phyloP scores from a whole-genome alignment of 495 filamentous ascomycete genomes.

The Mytilinidion resinicola region DNA sequence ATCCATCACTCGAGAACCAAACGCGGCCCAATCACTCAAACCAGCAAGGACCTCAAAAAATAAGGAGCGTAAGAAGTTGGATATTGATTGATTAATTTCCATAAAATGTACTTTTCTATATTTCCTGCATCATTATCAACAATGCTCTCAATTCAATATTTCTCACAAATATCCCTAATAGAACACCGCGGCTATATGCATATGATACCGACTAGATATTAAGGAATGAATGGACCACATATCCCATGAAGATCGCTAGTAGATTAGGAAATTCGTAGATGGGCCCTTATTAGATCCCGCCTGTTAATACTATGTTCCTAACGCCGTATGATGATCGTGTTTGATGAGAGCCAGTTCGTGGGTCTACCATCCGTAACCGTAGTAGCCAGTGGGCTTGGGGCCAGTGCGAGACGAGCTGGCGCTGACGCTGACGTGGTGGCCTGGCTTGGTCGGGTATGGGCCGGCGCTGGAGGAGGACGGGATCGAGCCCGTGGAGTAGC shows the following conservation, averaged over 20 bases:
- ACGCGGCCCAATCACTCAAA: too few relatives aligned
- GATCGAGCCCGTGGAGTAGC: neutral
- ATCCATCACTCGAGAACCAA: too few relatives aligned
- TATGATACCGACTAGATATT: too few relatives aligned
- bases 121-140: neutral
- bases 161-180: neutral
- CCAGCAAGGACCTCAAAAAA: neutral
- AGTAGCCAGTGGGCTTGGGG: neutral
- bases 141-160: neutral
- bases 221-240: too few relatives aligned
- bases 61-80: slow-evolving; percentile 25
- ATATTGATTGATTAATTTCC: slow-evolving; percentile 16
- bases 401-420: neutral
- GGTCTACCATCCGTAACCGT: neutral
- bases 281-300: too few relatives aligned
- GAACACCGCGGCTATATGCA: too few relatives aligned
- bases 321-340: too few relatives aligned
- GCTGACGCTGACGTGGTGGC: neutral
- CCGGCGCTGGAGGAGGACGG: neutral
- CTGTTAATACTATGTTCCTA: too few relatives aligned
- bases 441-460: neutral
- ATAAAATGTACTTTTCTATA: neutral
- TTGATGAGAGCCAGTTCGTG: too few relatives aligned
- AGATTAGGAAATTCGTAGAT: too few relatives aligned
- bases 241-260: too few relatives aligned